phyloP scores from a whole-genome alignment of 768 basidiomycete genomes.

The Lactarius psammicola region DNA sequence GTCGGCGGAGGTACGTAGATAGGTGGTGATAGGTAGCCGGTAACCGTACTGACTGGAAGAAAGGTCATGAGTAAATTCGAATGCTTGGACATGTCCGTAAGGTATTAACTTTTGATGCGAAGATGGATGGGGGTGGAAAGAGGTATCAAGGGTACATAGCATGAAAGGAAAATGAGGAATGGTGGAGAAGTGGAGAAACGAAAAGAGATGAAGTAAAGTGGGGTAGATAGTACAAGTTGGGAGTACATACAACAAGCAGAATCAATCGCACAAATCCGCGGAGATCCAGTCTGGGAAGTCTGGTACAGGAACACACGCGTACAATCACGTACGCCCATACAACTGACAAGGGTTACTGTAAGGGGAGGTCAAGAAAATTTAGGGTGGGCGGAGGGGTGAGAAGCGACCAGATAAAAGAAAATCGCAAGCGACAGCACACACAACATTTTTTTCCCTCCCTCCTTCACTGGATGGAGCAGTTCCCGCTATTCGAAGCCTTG shows the following conservation, averaged over 20 bases:
- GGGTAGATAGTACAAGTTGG: not conserved
- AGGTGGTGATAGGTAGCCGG: not conserved
- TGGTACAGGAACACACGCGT: no score
- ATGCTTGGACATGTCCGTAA: not conserved
- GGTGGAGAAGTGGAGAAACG: not conserved
- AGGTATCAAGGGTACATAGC: not conserved
- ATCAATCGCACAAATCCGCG: not conserved
- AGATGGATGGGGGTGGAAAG: not conserved
- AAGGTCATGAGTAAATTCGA: not conserved
- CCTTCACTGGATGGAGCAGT: slow-evolving; percentile 19
- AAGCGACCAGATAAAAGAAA: not conserved
- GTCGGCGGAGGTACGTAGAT: not conserved
- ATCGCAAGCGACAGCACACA: not conserved
- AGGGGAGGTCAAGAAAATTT: not conserved
- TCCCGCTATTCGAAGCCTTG: slow-evolving; percentile 6
- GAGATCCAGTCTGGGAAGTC: not conserved
- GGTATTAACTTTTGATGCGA: not conserved
- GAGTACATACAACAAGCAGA: not conserved
- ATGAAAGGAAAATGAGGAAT: not conserved
- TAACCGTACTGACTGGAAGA: no score
- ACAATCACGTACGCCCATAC: not conserved
- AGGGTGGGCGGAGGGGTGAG: not conserved
- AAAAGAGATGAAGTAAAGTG: not conserved
- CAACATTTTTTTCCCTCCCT: not conserved
- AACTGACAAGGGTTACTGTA: not conserved